Conservation (phyloP, 345 rosid species). For the Corchorus olitorius region DNA sequence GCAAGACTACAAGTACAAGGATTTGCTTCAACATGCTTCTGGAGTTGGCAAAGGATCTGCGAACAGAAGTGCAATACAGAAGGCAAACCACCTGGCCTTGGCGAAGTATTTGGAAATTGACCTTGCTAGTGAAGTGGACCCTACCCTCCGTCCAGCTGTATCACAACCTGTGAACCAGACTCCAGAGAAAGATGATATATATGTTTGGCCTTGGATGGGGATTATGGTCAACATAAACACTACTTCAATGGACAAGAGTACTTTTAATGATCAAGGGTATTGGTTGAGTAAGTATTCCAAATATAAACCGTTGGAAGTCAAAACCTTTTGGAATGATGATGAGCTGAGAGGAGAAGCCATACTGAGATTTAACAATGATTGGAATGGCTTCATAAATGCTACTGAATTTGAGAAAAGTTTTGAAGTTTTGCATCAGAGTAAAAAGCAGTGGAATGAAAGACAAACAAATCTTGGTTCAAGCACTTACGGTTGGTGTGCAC, state of each 20-base stretch:
- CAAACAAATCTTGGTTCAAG: constrained; percentile 35
- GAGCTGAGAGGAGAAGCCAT: constrained; percentile 48
- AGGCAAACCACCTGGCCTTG: constrained; percentile 78
- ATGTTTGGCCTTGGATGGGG: constrained; percentile 93
- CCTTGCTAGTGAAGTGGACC: constrained; percentile 54
- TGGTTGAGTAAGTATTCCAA: constrained; percentile 62
- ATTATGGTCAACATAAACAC: constrained; percentile 45
- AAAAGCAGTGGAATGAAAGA: constrained; percentile 56
- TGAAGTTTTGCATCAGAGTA: constrained; percentile 46
- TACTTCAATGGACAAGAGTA: constrained; percentile 25
- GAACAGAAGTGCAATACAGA: constrained; percentile 66
- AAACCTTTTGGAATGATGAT: constrained; percentile 47
- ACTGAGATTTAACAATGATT: constrained; percentile 54
- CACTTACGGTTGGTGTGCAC: constrained; percentile 83
- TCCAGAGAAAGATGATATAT: constrained; percentile 39
- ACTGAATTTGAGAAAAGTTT: constrained; percentile 68
- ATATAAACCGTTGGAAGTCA: constrained; percentile 61
- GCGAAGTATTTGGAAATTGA: constrained; percentile 64
- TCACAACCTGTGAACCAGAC: constrained; percentile 30
- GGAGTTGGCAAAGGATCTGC: constrained; percentile 86
- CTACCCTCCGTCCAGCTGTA: constrained; percentile 24
- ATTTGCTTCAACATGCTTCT: constrained; percentile 79
- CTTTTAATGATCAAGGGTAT: constrained; percentile 37
- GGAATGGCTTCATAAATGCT: constrained; percentile 63
- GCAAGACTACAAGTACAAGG: constrained; percentile 76